phyloP scores from a whole-genome alignment of 805 yeast genomes.

The Candida loeiensis region DNA sequence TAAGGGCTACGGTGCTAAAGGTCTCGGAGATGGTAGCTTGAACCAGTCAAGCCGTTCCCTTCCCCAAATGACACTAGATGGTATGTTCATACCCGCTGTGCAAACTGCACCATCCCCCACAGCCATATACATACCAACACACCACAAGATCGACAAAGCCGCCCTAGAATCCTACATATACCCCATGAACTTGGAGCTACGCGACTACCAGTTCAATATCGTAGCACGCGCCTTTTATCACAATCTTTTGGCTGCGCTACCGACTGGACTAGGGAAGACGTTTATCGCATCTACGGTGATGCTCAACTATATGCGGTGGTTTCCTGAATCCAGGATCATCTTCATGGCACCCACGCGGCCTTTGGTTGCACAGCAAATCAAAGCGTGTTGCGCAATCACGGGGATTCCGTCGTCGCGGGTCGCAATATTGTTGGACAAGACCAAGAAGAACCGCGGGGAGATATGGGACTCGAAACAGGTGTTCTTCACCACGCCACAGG shows the following conservation, averaged over 20 bases:
- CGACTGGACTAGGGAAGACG: constrained; percentile 97
- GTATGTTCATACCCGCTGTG: not conserved
- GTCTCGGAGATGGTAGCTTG: not conserved
- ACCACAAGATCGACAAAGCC: constrained; percentile 8
- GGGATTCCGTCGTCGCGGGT: constrained; percentile 77
- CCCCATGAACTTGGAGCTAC: constrained; percentile 77
- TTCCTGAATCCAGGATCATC: constrained; percentile 69
- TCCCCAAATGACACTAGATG: constrained; percentile 7
- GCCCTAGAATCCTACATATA: constrained; percentile 52
- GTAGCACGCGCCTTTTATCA: constrained; percentile 66
- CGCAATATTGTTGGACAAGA: constrained; percentile 70
- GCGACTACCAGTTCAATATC: constrained; percentile 88
- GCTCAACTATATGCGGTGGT: constrained; percentile 88
- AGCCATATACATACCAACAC: constrained; percentile 8
- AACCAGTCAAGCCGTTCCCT: not conserved
- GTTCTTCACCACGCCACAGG: constrained; percentile 94
- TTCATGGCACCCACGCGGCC: constrained; percentile 98
- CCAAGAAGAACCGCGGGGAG: constrained; percentile 55
- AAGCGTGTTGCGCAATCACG: constrained; percentile 83
- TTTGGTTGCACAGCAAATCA: constrained; percentile 91
- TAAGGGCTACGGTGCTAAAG: too few species aligned
- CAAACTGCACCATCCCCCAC: not conserved
- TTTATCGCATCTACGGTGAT: constrained; percentile 93
- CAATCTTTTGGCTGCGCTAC: constrained; percentile 83
- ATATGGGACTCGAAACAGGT: constrained; percentile 79